A percentile compares a stretch with the other conserved stretches of the same genome.
Evolutionary conservation across 495 filamentous ascomycete species (phyloP).

Genomic region (Hypomontagnella submonticulosa): DNA sequence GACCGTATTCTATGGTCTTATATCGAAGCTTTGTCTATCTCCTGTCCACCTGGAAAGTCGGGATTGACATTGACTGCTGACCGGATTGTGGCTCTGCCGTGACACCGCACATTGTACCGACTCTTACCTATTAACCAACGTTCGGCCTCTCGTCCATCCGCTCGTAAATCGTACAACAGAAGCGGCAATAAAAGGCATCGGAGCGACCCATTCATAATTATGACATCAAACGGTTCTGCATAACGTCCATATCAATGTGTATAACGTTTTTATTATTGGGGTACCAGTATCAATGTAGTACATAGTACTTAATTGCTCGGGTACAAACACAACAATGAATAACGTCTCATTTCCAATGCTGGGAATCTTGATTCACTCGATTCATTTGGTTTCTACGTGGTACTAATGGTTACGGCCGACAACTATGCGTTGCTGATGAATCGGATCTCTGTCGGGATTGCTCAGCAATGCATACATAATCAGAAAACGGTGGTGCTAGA

Average conservation of each 20-base stretch:
- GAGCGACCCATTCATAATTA: constrained; percentile 22
- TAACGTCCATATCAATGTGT: constrained; percentile 11
- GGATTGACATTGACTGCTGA: constrained; percentile 39
- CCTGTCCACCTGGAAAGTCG: constrained; percentile 39
- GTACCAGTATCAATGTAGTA: too few relatives aligned
- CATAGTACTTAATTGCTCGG: background rate
- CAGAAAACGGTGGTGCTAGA: constrained; percentile 1
- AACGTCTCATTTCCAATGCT: constrained; percentile 15
- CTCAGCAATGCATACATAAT: constrained; percentile 37
- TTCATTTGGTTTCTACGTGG: constrained; percentile 8
- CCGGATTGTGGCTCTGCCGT: constrained; percentile 40
- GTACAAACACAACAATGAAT: background rate
- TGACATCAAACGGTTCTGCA: constrained; percentile 27
- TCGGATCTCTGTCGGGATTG: constrained; percentile 43
- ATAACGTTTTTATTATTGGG: too few relatives aligned
- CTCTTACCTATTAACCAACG: background rate
- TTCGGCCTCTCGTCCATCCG: constrained; percentile 13
- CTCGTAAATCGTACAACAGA: too few relatives aligned
- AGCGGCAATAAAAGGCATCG: too few relatives aligned
- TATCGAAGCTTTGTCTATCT: background rate
- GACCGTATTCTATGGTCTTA: constrained; percentile 13
- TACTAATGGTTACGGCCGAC: constrained; percentile 26
- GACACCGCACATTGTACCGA: constrained; percentile 28
- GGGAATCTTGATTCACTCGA: constrained; percentile 3
- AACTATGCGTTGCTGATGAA: constrained; percentile 37